Evolutionary conservation across 768 basidiomycete genomes (phyloP), one percentile per base, ranked within the genome.

Genomic region (Russula earlei): DNA sequence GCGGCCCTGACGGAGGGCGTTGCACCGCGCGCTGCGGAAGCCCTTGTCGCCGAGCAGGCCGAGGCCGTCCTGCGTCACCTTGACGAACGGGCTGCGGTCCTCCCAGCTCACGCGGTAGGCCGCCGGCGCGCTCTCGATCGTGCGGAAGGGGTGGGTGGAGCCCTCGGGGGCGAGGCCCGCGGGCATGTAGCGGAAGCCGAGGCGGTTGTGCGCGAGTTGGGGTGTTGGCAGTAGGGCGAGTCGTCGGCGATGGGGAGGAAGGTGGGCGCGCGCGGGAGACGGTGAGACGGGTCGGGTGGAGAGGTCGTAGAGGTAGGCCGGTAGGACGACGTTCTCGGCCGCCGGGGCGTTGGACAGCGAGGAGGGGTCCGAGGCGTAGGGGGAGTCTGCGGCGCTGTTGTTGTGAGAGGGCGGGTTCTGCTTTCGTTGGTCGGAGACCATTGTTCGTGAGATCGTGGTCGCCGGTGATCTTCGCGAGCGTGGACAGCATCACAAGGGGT

Each of bases 21-120:
- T 98, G 56, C 85, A 85, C 22, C 96, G 80, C 3, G 86, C 92
- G 63, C 88, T 91, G 24, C 95, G 75, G 68, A 92, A 98, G 4
- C 96, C 96, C 49, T 87, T 88, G 65, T 87, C 85, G 7, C 94
- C 91, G 2, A 80, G 74, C 51, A 94, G 70, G 1, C 81, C 79
- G 3, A 87, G 67, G 0, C 88, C 92, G 63, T 94, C 89, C 53
- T 81, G 82, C 0, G 87, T 83, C 60, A 91, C 82, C 51, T 81
- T 82, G 50, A 93, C 74, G 65, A 87, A 90, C 0, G 85, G 75
- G 63, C 84, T 89, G 22, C 93, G 81, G 69, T 96, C 92, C 68
- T 94, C 91, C 92, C 92, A 95, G 66, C 85, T 84, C 57, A 91
- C 79, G 47, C 91, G 78, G 67, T 77, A 85, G 5, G 71, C 68